These are phyloP conservation scores for Dactylellina parvicollis DNA, from an alignment of 2,329 filamentous ascomycete species.

Conservation along the genomic window DNA sequence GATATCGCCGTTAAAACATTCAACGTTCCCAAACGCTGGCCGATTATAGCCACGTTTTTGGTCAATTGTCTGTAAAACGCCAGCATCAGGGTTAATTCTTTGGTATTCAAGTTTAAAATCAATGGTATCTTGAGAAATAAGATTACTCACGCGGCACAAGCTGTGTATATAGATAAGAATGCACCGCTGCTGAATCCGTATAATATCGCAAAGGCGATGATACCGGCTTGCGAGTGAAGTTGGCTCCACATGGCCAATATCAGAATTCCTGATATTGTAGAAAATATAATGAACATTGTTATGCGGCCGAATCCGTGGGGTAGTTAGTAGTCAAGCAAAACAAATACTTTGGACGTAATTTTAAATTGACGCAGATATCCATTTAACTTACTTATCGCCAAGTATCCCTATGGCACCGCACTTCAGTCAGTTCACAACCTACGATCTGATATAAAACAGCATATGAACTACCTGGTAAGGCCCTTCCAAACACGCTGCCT, in stretches of 20 bases:
- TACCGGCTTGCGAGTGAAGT: constrained; percentile 34
- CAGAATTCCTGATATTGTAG: constrained; percentile 41
- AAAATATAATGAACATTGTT: constrained; percentile 47
- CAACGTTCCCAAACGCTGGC: constrained; percentile 46
- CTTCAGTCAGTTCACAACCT: no score
- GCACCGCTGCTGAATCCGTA: constrained; percentile 52
- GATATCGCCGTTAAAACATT: constrained; percentile 47
- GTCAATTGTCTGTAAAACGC: constrained; percentile 28
- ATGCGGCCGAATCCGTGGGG: constrained; percentile 45
- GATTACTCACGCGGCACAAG: constrained; percentile 42
- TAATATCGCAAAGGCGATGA: constrained; percentile 44
- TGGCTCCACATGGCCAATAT: constrained; percentile 52
- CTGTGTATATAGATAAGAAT: constrained; percentile 48
- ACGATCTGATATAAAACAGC: neutral
- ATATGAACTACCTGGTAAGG: constrained; percentile 31
- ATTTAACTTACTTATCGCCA: constrained; percentile 20
- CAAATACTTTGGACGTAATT: neutral
- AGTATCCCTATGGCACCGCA: constrained; percentile 43
- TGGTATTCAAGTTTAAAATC: neutral
- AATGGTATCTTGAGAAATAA: neutral
- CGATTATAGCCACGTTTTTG: constrained; percentile 48
- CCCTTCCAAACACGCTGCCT: constrained; percentile 47
- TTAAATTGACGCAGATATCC: no score
- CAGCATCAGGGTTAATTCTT: neutral
- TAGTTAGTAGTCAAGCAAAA: no score